Conservation (phyloP, 176 grass and related monocot genomes). For the Hsuehochloa calcarea region DNA sequence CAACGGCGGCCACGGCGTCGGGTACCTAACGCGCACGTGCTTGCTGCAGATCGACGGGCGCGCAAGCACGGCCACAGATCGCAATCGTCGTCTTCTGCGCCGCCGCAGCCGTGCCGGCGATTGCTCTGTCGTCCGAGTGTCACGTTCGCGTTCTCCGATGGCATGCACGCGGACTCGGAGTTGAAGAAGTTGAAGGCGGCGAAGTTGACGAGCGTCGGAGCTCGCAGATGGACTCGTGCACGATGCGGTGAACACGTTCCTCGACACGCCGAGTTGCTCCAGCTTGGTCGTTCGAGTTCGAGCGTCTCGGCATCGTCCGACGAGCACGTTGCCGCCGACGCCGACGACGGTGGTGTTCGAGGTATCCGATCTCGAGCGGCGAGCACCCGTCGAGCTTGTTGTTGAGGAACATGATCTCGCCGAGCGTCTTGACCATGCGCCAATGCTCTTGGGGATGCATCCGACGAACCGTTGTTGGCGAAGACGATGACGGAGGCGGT, state of each 20-base stretch:
- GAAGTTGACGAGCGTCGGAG: constrained; percentile 52
- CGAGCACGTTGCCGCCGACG: constrained; percentile 24
- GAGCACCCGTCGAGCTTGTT: constrained; percentile 47
- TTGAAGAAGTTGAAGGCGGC: constrained; percentile 63
- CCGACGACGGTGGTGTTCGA: constrained; percentile 31
- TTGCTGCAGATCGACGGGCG: constrained; percentile 52
- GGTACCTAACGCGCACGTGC: constrained; percentile 11
- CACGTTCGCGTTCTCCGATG: neutral
- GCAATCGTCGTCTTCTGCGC: constrained; percentile 47
- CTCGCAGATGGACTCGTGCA: constrained; percentile 48
- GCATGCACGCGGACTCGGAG: constrained; percentile 40
- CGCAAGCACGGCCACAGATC: constrained; percentile 42
- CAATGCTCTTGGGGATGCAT: constrained; percentile 45
- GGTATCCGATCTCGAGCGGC: constrained; percentile 39
- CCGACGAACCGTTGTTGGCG: constrained; percentile 42
- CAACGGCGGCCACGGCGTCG: neutral
- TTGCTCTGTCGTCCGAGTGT: constrained; percentile 46
- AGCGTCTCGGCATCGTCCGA: constrained; percentile 27
- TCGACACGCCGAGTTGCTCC: constrained; percentile 34
- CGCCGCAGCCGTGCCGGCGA: constrained; percentile 21
- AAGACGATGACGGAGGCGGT: constrained; percentile 46
- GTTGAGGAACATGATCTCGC: constrained; percentile 44
- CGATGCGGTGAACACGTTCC: constrained; percentile 42
- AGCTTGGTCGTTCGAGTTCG: neutral
- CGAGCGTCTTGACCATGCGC: constrained; percentile 37